A percentile compares a stretch with the other conserved stretches of the same genome.
Evolutionary conservation across 176 grass and related monocot genomes (phyloP).

Genomic region (Canna indica): DNA sequence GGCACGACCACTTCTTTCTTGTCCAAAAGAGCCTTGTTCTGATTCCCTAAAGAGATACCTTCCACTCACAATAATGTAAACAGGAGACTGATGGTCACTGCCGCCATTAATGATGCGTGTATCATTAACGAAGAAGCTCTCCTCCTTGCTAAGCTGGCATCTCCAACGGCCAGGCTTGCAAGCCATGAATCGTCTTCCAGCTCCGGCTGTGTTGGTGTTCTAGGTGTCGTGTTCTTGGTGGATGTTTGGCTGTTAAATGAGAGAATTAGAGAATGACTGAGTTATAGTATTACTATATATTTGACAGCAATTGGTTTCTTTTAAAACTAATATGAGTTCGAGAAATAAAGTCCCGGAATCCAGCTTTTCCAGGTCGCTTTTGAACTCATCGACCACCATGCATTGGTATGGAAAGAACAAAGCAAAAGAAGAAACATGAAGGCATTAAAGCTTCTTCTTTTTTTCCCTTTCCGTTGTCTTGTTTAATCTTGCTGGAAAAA

Average conservation of each 20-base stretch:
- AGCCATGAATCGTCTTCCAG: constrained; percentile 58
- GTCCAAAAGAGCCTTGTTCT: neutral
- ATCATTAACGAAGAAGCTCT: constrained; percentile 15
- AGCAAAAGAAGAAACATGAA: constrained; percentile 29
- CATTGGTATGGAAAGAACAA: constrained; percentile 67
- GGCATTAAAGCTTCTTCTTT: constrained; percentile 42
- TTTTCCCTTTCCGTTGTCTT: constrained; percentile 20
- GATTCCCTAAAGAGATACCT: neutral
- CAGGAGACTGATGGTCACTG: constrained; percentile 24
- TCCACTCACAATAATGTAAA: neutral
- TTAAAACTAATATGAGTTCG: no score
- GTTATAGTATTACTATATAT: no score
- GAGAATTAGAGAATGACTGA: neutral
- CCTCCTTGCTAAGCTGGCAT: constrained; percentile 19
- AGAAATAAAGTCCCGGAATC: neutral
- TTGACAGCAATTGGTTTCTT: no score
- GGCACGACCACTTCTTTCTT: no score
- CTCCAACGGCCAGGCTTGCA: constrained; percentile 66
- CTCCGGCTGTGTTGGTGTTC: constrained; percentile 32
- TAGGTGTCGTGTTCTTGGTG: constrained; percentile 29
- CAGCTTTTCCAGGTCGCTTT: constrained; percentile 20
- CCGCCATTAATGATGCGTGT: constrained; percentile 19
- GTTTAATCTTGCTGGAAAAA: no score
- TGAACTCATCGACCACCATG: constrained; percentile 38
- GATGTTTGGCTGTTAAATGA: constrained; percentile 50